A percentile compares a stretch with the other conserved stretches of the same genome.
phyloP scores from a whole-genome alignment of 2,329 filamentous ascomycete species.

The Microdochium nivale region DNA sequence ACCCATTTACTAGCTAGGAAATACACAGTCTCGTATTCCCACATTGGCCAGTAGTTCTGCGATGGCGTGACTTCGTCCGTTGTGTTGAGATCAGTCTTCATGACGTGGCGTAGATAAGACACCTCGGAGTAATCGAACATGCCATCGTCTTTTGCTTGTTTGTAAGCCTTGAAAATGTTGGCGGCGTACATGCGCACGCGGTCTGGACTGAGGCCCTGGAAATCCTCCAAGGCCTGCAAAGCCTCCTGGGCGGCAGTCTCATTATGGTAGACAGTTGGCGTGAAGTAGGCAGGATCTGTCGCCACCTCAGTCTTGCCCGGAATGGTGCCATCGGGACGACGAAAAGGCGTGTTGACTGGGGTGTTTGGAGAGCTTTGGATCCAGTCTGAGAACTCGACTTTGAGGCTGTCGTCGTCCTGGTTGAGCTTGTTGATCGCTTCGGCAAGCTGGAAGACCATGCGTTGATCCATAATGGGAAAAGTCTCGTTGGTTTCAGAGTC shows the following conservation, averaged over 20 bases:
- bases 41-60: too few species aligned
- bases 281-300: constrained; percentile 48
- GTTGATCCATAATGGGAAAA: constrained; percentile 51
- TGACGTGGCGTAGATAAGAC: too few species aligned
- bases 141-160: too few species aligned
- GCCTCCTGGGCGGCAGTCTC: too few species aligned
- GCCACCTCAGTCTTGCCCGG: constrained; percentile 42
- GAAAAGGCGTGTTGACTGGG: constrained; percentile 39
- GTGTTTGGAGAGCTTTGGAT: constrained; percentile 47
- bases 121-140: too few species aligned
- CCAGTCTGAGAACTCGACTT: constrained; percentile 55
- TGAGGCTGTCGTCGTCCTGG: constrained; percentile 33
- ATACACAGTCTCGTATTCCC: constrained; percentile 47
- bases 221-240: too few species aligned
- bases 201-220: too few species aligned
- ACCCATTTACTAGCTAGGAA: constrained; percentile 50
- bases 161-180: too few species aligned
- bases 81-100: constrained; percentile 43
- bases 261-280: too few species aligned
- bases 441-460: constrained; percentile 56
- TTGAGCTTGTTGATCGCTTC: constrained; percentile 53
- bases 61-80: too few species aligned
- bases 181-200: too few species aligned
- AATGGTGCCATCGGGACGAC: constrained; percentile 35
- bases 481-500: constrained; percentile 47